A percentile compares a stretch with the other conserved stretches of the same genome.
phyloP scores from a whole-genome alignment of 2,329 filamentous ascomycete genomes.

The Cytospora chrysosperma region DNA sequence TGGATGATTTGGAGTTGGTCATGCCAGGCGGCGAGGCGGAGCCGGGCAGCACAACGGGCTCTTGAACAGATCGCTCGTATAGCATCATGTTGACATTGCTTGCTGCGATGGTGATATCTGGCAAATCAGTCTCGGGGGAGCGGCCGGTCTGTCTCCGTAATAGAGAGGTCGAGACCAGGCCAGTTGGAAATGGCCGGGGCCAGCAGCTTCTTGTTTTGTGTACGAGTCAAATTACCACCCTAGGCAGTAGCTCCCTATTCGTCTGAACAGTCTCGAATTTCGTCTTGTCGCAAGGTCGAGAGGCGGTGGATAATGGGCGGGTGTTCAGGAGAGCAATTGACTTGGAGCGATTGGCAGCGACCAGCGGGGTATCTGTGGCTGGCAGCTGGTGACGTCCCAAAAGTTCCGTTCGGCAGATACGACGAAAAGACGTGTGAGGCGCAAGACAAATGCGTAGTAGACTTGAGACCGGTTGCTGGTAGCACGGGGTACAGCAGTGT shows the following conservation, averaged over 20 bases:
- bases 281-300: background rate
- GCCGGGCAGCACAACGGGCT: constrained; percentile 39
- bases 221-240: background rate
- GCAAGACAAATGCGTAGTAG: constrained; percentile 14
- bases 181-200: background rate
- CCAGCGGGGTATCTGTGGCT: constrained; percentile 17
- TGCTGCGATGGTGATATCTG: background rate
- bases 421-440: constrained; percentile 18
- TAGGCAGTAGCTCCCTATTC: background rate
- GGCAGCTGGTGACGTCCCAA: background rate
- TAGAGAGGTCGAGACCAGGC: background rate
- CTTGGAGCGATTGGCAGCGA: constrained; percentile 20
- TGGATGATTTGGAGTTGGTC: constrained; percentile 81
- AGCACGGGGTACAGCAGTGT: constrained; percentile 24
- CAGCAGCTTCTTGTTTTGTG: background rate
- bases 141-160: background rate
- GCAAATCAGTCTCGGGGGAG: background rate
- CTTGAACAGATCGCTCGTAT: constrained; percentile 39
- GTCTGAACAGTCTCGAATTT: too few species aligned
- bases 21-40: constrained; percentile 75
- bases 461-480: constrained; percentile 27
- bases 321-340: background rate
- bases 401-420: constrained; percentile 14
- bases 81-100: constrained; percentile 39
- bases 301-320: background rate